Evolutionary conservation across 2,329 filamentous ascomycete species (phyloP), one percentile per base, ranked within the genome.

Genomic region (Aspergillus ibericus): DNA sequence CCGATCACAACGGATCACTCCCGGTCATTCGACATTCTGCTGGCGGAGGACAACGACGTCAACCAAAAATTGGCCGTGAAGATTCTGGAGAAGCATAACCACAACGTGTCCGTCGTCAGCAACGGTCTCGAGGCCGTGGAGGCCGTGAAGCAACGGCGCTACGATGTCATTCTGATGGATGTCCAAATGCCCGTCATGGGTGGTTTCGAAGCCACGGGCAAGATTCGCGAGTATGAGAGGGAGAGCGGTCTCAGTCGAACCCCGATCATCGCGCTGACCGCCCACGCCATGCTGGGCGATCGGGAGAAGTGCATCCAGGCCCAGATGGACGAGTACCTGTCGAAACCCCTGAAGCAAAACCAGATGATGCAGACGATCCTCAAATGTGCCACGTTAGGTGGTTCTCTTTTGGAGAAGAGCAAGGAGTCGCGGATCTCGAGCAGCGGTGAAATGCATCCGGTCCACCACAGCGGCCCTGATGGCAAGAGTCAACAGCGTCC

Each of bases 131-230:
- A 98, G 72, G 95, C 95, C 1, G 87, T 98, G 13, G 90, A 97
- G 71, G 88, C 90, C n/a, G 88, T 97, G 67, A 93, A 96, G 82
- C 86, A 88, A 73, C 93, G 90, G 78, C 89, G 91, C 72, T 99
- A 96, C 74, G 95, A 99, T 75, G 91, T 96, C 61, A 95, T 99
- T 64, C 83, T 99, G 50, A 99, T 99, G 95, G 95, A 99, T 72
- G 95, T 99, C 16, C 95, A 98, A 75, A 99, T 99, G 95, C 95
- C 95, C n/a, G 90, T 98, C 70, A 98, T 98, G 93, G 95, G 95
- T 72, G 95, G 95, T 46, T 98, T 99, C 72, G 95, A 99, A 78
- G 93, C 95, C 13, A 99, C 95, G 4, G 91, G 88, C 66, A 96
- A 96, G 81, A 99, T 99, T 66, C 87, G 95, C 69, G 92, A 97